A percentile compares a stretch with the other conserved stretches of the same genome.
Evolutionary conservation across 139 green algal genomes (phyloP).

Genomic region (Pleodorina starrii): DNA sequence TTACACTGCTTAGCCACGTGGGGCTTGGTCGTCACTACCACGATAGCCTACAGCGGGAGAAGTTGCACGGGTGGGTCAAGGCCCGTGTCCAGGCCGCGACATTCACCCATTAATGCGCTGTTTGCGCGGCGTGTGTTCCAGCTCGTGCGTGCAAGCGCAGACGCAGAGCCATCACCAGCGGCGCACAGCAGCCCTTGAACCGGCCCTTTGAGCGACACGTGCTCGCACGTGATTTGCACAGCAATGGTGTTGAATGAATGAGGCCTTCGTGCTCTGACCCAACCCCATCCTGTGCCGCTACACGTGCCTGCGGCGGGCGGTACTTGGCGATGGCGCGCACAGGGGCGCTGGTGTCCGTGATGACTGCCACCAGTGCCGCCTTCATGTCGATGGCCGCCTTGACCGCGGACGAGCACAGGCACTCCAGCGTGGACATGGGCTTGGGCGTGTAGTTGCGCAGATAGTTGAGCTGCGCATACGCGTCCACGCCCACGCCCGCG

Average conservation of each 20-base stretch:
- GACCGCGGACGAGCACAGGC: slow-evolving; percentile 60
- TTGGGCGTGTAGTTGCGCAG: slow-evolving; percentile 76
- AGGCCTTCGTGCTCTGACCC: too few species aligned
- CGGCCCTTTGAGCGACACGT: too few species aligned
- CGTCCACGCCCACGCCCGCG: slow-evolving; percentile 62
- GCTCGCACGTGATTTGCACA: too few species aligned
- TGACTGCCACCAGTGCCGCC: slow-evolving; percentile 45
- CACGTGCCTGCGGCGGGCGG: slow-evolving; percentile 52
- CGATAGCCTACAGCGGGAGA: slow-evolving; percentile 47
- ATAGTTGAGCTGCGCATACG: slow-evolving; percentile 61
- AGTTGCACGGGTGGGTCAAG: too few species aligned
- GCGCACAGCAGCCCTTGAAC: too few species aligned
- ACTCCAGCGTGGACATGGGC: slow-evolving; percentile 61
- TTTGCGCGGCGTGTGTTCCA: too few species aligned
- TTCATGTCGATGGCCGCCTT: slow-evolving; percentile 60
- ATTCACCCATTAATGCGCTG: too few species aligned
- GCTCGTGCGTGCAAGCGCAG: too few species aligned
- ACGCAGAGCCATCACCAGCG: too few species aligned
- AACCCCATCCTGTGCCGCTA: too few species aligned
- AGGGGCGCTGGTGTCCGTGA: slow-evolving; percentile 54
- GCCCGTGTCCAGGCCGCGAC: too few species aligned
- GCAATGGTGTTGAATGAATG: too few species aligned
- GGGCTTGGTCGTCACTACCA: slow-evolving; percentile 55
- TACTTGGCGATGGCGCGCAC: slow-evolving; percentile 75
- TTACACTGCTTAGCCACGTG: slow-evolving; percentile 50